Base-by-base conservation (phyloP, 2,329 filamentous ascomycete genomes). In the Aspergillus spinulosporus region DNA sequence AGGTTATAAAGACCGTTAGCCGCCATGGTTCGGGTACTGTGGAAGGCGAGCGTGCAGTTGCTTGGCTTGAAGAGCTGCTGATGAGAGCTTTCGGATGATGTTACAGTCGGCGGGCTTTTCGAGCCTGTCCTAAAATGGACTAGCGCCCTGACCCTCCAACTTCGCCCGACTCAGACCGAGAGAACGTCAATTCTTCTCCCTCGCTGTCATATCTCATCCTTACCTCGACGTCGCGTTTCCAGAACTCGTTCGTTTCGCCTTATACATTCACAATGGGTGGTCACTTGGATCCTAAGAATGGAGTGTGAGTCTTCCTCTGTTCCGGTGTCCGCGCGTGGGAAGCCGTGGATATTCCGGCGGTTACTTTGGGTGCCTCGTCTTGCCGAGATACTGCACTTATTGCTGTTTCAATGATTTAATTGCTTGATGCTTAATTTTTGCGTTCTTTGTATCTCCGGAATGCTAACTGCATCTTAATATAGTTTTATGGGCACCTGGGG, bases 401-500 rank as follows among this genome's bases (percentile, higher is more conserved):
- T 11, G 8, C 39, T 36, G 28, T 37, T 45, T 14, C 7, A 48
- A 48, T 56, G 21, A 21, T 21, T 21, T 21, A 21, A 21, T 21
- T 36, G 29, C 26, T 49, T 26, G 26, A 8, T 45, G 51, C 4
- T 14, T 37, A n/a, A 11, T 32, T 12, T 14, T 2, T 15, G 37
- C 34, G 8, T 8, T 3, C 51, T 43, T 3, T 12, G 21, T 28
- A 5, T 45, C 28, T 5, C 7, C 15, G 21, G 52, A 47, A 50
- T 46, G 58, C 69, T 74, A 59, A 76, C 62, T 29, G 51, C 40
- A 46, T 50, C 26, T 53, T 59, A 59, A 37, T 15, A 64, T 67
- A 92, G 89, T 73, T 92, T 80, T 76, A 78, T 92, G 58, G 89
- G 89, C 66, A 77, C 77, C 74, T 93, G 89, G 88, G 89, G 89